Conservation (phyloP, 176 grass and related monocot species). For the barley (Hordeum vulgare) region DNA sequence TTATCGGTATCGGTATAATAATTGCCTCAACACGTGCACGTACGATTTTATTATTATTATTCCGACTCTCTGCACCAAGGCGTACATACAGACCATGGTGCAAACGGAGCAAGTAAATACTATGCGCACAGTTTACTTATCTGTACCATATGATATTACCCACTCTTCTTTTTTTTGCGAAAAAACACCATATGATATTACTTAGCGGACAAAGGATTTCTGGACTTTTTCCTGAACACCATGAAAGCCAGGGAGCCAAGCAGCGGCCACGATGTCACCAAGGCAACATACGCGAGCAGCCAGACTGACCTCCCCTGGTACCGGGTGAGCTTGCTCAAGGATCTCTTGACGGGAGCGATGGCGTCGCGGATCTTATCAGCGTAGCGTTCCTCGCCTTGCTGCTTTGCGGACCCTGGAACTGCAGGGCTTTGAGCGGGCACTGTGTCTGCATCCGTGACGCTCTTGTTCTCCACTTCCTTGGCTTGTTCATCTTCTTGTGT, state of each 20-base stretch:
- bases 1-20: no score
- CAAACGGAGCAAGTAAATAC: neutral
- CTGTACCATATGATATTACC: neutral
- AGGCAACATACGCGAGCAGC: constrained; percentile 80
- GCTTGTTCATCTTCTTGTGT: constrained; percentile 11
- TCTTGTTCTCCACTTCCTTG: neutral
- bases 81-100: neutral
- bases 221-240: constrained; percentile 58
- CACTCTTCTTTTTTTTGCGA: no score
- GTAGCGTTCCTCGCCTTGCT: constrained; percentile 14
- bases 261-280: constrained; percentile 78
- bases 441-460: neutral
- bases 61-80: no score
- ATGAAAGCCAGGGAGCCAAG: constrained; percentile 65
- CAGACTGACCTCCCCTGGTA: constrained; percentile 65
- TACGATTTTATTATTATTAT: no score
- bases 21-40: no score
- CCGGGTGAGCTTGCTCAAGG: constrained; percentile 46
- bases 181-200: no score
- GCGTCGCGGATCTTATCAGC: constrained; percentile 29
- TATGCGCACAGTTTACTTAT: neutral
- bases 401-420: neutral
- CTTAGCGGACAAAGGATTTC: constrained; percentile 25
- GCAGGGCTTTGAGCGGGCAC: constrained; percentile 7
- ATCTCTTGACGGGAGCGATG: constrained; percentile 69